phyloP scores from a whole-genome alignment of 768 basidiomycete genomes.

The Lyophyllum decastes region DNA sequence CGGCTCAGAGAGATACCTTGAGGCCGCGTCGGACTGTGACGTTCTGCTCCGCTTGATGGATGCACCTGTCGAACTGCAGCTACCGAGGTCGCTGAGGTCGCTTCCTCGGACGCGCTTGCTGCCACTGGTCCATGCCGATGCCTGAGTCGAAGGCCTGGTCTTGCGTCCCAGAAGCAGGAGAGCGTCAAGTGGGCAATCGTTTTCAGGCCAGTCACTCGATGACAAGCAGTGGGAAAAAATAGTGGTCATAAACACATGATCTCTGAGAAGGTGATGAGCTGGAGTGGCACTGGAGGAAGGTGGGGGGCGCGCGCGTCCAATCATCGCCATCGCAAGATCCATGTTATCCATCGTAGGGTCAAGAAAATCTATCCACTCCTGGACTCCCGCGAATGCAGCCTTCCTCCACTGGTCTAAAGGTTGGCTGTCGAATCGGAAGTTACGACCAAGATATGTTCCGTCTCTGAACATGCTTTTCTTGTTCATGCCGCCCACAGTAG shows the following conservation, averaged over 20 bases:
- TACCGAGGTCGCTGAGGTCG: neutral
- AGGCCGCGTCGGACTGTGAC: neutral
- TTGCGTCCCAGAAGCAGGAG: neutral
- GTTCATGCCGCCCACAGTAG: neutral
- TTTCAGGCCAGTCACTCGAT: neutral
- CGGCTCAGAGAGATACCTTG: too few species aligned
- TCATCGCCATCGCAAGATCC: neutral
- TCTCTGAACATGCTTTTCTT: neutral
- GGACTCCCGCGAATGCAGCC: neutral
- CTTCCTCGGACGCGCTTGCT: neutral
- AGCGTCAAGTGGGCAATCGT: neutral
- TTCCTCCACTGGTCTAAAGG: neutral
- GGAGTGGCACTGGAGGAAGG: neutral
- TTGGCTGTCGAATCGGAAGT: neutral
- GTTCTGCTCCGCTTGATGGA: neutral
- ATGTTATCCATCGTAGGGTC: neutral
- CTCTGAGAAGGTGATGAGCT: neutral
- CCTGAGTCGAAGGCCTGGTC: too few species aligned
- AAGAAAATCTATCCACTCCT: neutral
- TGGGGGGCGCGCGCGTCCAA: neutral
- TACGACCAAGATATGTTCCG: neutral
- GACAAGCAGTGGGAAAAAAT: neutral
- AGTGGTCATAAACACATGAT: neutral
- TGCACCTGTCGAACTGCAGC: neutral
- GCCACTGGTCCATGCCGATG: neutral